Evolutionary conservation across 768 basidiomycete species (phyloP).

Genomic region (Suillus brevipes): DNA sequence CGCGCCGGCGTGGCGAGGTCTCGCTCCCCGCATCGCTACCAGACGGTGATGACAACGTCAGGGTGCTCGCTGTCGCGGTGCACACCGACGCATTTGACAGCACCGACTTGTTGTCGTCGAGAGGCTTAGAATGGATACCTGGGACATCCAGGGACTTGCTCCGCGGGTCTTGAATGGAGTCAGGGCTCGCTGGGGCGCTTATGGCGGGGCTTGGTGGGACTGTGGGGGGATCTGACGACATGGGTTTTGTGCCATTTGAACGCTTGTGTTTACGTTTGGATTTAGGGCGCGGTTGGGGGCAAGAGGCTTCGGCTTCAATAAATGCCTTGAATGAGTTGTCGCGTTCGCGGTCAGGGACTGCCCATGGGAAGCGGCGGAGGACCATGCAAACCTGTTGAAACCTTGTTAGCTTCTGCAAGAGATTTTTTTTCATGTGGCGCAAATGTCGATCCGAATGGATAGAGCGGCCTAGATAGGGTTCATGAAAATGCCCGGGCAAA

Average conservation of each 20-base stretch:
- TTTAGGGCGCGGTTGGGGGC: conserved; percentile 36
- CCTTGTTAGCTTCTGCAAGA: not conserved
- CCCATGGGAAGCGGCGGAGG: conserved; percentile 97
- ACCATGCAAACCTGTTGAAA: conserved; percentile 73
- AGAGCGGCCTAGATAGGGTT: not conserved
- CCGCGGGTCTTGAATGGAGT: not conserved
- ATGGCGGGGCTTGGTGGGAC: conserved; percentile 5
- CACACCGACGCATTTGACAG: conserved; percentile 8
- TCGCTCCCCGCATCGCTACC: conserved; percentile 18
- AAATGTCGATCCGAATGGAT: not conserved
- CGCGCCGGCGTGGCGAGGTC: conserved; percentile 17
- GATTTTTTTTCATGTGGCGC: not conserved
- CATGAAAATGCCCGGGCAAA: not conserved
- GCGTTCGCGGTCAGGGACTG: conserved; percentile 91
- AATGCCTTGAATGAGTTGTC: conserved; percentile 92
- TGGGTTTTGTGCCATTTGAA: conserved; percentile 8
- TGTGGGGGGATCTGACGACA: not conserved
- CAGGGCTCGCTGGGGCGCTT: conserved; percentile 19
- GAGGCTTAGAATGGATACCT: not conserved
- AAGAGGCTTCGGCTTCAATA: conserved; percentile 90
- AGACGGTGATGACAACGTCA: conserved; percentile 11
- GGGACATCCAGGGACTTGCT: not conserved
- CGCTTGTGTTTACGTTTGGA: not conserved
- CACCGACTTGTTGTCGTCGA: conserved; percentile 20
- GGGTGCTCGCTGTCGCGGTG: conserved; percentile 11